Conservation (phyloP, 495 filamentous ascomycete species). For the Lentithecium fluviatile region DNA sequence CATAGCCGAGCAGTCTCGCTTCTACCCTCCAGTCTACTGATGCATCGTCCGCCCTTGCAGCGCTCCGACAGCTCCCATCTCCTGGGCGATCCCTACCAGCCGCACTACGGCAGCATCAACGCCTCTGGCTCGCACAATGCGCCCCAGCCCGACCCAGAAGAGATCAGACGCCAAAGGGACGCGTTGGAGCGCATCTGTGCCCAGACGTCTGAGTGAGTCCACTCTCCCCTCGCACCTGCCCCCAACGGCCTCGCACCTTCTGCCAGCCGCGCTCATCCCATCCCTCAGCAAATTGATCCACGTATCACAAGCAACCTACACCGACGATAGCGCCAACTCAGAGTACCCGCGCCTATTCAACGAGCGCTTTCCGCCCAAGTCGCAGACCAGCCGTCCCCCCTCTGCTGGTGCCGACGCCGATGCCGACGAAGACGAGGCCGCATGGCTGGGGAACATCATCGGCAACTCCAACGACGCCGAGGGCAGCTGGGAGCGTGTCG, state of each 20-base stretch:
- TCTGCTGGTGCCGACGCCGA: constrained; percentile 9
- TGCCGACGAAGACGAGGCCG: constrained; percentile 29
- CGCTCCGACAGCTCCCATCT: constrained; percentile 42
- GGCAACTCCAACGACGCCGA: constrained; percentile 23
- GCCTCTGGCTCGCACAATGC: constrained; percentile 21
- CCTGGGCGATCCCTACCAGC: constrained; percentile 38
- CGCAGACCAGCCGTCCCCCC: constrained; percentile 20
- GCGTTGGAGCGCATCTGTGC: constrained; percentile 43
- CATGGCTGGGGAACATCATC: constrained; percentile 29
- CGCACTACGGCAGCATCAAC: constrained; percentile 40
- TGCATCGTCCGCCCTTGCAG: constrained; percentile 29
- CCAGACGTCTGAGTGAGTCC: constrained; percentile 42
- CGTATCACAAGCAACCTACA: constrained; percentile 34
- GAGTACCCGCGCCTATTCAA: constrained; percentile 37
- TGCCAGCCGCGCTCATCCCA: constrained; percentile 16
- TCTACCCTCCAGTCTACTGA: constrained; percentile 8
- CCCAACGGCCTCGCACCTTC: background rate
- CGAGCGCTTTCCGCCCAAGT: constrained; percentile 30
- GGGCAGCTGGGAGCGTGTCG: constrained; percentile 31
- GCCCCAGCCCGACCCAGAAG: constrained; percentile 42
- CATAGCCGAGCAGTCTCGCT: constrained; percentile 5
- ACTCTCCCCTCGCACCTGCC: background rate
- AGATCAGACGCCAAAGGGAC: constrained; percentile 43
- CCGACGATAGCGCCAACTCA: constrained; percentile 29
- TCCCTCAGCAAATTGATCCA: constrained; percentile 35